Evolutionary conservation across 164 flowering plant genomes (phyloP), one percentile per base, ranked within the genome.

Genomic region (Amborella trichopoda): DNA sequence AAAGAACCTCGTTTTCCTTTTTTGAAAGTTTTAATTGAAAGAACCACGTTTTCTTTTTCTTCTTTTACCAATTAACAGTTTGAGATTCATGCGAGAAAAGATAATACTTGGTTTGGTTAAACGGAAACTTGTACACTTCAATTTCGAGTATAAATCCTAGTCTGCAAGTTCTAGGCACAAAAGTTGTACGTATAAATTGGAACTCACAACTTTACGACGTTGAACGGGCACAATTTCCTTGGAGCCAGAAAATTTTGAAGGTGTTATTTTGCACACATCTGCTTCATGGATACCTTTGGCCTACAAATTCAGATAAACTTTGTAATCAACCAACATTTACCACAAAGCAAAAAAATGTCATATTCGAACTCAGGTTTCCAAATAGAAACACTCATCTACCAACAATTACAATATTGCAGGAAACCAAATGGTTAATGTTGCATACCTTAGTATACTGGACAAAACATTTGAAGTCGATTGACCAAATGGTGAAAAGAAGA

Each of bases 201-300:
- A 36, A 66, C 80, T 55, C 52, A 78, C 83, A 21, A 66, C 56
- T 59, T 63, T 72, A 46, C 83, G 83, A 56, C 72, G 63, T 48
- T 75, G 71, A 56, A 91, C 86, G 2, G 85, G 83, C 43, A 91
- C 84, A 63, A 82, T 65, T 77, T 87, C 99, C 55, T 88, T 91
- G 1, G 94, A 67, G 23, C 99, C 99, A 65, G 72, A 87, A 59
- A 91, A 91, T 53, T 88, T 91, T 8, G 82, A 82, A 8, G 99
- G 99, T 58, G 72, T 82, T 23, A 87, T 59, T 64, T 91, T 91
- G 63, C 99, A 91, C 14, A 84, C 69, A 75, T 87, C 88, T 10
- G 95, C 88, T 40, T 40, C 61, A 32, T 75, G 72, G 58, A 91
- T 84, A 56, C 74, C 76, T 56, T 60, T 65, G 52, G 75, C 89